Percentiles rank a stretch among this genome's conserved stretches.
Evolutionary conservation across 2,329 filamentous ascomycete species (phyloP).

Genomic region (Aspergillus fischeri): DNA sequence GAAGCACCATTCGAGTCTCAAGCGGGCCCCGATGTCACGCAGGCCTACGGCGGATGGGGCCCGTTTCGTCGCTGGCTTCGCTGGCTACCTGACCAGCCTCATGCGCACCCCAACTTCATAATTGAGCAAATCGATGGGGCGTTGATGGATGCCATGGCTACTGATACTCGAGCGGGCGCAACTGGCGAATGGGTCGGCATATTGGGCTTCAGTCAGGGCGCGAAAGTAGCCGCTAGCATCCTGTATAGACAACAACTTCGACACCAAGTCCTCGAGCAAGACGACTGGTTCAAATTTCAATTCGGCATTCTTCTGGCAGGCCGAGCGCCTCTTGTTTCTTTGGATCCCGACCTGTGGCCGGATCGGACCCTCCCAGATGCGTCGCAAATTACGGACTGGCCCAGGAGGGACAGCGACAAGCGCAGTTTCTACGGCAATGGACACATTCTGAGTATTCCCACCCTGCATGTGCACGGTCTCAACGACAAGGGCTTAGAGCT

Average conservation of each 20-base stretch:
- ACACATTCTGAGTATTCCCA: constrained; percentile 51
- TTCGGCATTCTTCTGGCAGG: constrained; percentile 63
- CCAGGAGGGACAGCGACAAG: neutral
- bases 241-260: constrained; percentile 56
- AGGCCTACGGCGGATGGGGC: constrained; percentile 61
- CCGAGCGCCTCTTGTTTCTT: constrained; percentile 53
- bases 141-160: constrained; percentile 39
- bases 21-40: constrained; percentile 59
- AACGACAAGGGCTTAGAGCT: constrained; percentile 56
- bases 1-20: constrained; percentile 63
- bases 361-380: neutral
- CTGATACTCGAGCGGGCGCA: constrained; percentile 47
- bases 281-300: constrained; percentile 43
- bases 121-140: constrained; percentile 37
- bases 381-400: neutral
- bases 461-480: constrained; percentile 65
- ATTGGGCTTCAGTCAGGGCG: constrained; percentile 65
- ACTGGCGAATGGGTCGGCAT: constrained; percentile 58
- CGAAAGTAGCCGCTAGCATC: constrained; percentile 58
- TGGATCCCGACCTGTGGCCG: constrained; percentile 16
- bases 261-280: constrained; percentile 21
- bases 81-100: constrained; percentile 56
- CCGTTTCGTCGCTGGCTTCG: constrained; percentile 64
- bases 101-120: constrained; percentile 43
- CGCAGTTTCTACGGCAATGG: neutral